Evolutionary conservation across 257 asterid genomes (phyloP).

Genomic region (Paraleonurus japonicus): DNA sequence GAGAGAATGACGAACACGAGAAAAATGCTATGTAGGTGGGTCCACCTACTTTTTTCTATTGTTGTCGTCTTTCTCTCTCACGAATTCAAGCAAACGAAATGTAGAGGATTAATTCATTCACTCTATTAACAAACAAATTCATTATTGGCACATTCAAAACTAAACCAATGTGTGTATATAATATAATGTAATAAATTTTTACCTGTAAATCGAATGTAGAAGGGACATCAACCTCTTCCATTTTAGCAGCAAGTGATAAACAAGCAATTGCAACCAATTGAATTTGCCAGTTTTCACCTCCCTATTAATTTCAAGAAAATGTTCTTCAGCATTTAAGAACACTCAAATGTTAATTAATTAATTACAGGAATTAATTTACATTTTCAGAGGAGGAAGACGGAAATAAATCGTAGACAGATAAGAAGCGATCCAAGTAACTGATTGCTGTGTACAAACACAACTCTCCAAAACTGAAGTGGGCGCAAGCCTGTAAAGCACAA

Average conservation of each 20-base stretch:
- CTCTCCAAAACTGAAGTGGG: conserved; percentile 41
- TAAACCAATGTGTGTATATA: not conserved
- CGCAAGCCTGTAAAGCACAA: conserved; percentile 46
- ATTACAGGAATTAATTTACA: conserved; percentile 13
- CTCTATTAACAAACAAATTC: not conserved
- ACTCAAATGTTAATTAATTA: not conserved
- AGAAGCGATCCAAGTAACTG: conserved; percentile 47
- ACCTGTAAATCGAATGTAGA: conserved; percentile 61
- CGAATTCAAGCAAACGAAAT: not conserved
- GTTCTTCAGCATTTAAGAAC: conserved; percentile 8
- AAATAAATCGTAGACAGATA: conserved; percentile 39
- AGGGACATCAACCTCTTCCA: conserved; percentile 65
- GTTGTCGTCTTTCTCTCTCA: not conserved
- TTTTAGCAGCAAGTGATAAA: conserved; percentile 74
- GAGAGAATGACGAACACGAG: too few species aligned
- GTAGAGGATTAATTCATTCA: not conserved
- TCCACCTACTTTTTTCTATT: not conserved
- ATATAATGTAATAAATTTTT: not conserved
- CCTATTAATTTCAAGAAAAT: conserved; percentile 35
- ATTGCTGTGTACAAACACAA: conserved; percentile 40
- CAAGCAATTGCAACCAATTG: conserved; percentile 70
- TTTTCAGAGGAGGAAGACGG: conserved; percentile 19
- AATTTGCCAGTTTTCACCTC: conserved; percentile 48
- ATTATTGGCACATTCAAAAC: not conserved
- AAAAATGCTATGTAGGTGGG: not conserved